phyloP scores from a whole-genome alignment of 495 filamentous ascomycete genomes.

The Cryomyces antarcticus region DNA sequence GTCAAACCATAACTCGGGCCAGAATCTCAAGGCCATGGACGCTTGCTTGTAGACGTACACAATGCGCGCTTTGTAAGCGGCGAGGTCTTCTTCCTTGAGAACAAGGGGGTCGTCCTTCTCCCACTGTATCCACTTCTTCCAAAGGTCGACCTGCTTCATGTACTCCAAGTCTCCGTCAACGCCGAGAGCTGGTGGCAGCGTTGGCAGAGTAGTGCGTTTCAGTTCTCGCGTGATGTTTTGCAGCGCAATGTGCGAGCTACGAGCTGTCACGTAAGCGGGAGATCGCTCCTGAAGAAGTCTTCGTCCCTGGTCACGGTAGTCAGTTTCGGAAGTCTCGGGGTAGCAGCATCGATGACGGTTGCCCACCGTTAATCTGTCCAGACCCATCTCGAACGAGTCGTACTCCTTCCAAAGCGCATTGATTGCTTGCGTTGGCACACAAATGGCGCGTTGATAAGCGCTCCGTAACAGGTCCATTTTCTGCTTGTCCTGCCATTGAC shows the following conservation, averaged over 20 bases:
- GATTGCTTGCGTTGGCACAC: constrained; percentile 58
- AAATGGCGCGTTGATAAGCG: constrained; percentile 74
- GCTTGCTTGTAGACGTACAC: constrained; percentile 87
- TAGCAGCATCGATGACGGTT: background rate
- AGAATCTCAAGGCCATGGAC: constrained; percentile 79
- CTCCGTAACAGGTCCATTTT: constrained; percentile 90
- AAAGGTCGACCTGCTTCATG: constrained; percentile 65
- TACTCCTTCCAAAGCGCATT: constrained; percentile 91
- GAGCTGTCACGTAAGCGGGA: constrained; percentile 80
- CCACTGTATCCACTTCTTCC: constrained; percentile 87
- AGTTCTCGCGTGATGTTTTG: constrained; percentile 69
- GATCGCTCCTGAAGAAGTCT: constrained; percentile 87
- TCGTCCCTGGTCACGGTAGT: constrained; percentile 39
- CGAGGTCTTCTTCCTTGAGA: constrained; percentile 53
- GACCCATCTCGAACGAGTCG: constrained; percentile 75
- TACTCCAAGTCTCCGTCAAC: constrained; percentile 80
- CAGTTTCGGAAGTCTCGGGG: background rate
- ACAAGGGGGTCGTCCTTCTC: constrained; percentile 84
- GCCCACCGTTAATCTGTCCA: constrained; percentile 72
- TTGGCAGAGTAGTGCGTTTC: constrained; percentile 54
- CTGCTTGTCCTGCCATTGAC: constrained; percentile 84
- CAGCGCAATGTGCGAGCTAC: constrained; percentile 61
- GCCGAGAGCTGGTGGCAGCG: constrained; percentile 61
- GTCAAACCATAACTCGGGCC: constrained; percentile 89
- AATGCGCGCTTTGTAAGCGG: constrained; percentile 52